These are phyloP conservation scores for Beauveria brongniartii DNA, from an alignment of 2,329 filamentous ascomycete genomes.

Conservation along the genomic window DNA sequence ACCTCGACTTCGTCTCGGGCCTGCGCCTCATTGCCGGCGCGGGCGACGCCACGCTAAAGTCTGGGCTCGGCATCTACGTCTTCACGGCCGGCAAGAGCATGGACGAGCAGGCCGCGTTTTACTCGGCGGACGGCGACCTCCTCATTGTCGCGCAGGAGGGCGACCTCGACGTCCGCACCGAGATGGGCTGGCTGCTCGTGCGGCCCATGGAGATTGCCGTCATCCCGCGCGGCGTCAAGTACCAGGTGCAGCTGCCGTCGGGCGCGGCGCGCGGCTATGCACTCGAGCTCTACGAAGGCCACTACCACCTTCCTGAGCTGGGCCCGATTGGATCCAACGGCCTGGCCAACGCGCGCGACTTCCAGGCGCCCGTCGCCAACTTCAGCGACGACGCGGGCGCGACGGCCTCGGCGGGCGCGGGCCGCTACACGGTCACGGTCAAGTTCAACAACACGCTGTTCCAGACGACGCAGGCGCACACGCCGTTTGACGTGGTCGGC, in stretches of 20 bases:
- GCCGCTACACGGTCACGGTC: conserved; percentile 42
- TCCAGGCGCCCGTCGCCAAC: conserved; percentile 58
- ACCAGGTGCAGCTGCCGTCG: conserved; percentile 53
- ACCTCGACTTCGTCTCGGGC: conserved; percentile 39
- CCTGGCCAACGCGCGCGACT: conserved; percentile 62
- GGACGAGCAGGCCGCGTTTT: conserved; percentile 61
- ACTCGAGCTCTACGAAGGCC: conserved; percentile 59
- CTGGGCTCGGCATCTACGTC: conserved; percentile 66
- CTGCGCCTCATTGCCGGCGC: conserved; percentile 67
- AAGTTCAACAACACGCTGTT: conserved; percentile 65
- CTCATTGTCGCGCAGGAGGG: conserved; percentile 66
- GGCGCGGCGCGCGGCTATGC: conserved; percentile 60
- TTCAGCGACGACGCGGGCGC: conserved; percentile 50
- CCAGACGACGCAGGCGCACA: conserved; percentile 56
- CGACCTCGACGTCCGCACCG: conserved; percentile 62
- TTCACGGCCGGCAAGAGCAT: conserved; percentile 70
- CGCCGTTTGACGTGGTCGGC: conserved; percentile 69
- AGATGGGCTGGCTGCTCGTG: conserved; percentile 60
- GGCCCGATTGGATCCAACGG: conserved; percentile 62
- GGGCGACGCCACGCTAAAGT: conserved; percentile 67
- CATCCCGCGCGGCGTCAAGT: conserved; percentile 60
- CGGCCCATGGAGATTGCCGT: conserved; percentile 66
- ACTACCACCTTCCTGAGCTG: conserved; percentile 59
- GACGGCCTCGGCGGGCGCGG: conserved; percentile 30
- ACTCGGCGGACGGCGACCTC: conserved; percentile 72